A percentile compares a stretch with the other conserved stretches of the same genome.
phyloP scores from a whole-genome alignment of 2,329 filamentous ascomycete species.

The Colletotrichum sp. region DNA sequence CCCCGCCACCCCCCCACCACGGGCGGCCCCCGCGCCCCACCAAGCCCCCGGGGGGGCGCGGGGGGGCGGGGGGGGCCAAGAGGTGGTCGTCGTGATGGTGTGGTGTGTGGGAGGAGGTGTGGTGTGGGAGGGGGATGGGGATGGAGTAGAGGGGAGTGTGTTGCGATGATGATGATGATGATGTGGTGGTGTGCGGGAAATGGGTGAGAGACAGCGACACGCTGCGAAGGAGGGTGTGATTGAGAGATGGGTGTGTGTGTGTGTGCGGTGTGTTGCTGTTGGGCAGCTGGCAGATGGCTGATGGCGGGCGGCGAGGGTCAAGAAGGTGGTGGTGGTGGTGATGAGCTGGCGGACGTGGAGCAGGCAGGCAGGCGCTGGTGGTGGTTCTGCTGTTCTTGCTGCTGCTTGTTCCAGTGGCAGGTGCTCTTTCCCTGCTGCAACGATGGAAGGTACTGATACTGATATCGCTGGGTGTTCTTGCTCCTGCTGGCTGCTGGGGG shows the following conservation, averaged over 20 bases:
- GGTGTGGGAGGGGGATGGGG: background rate
- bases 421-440: background rate
- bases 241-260: background rate
- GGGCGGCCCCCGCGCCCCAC: too few relatives aligned
- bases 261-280: background rate
- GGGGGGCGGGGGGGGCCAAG: too few relatives aligned
- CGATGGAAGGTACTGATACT: background rate
- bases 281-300: background rate
- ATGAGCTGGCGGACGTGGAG: conserved; percentile 11
- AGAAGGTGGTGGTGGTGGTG: background rate
- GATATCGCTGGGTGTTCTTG: background rate
- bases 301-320: background rate
- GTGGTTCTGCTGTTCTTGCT: background rate
- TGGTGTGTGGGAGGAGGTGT: background rate
- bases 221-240: conserved; percentile 10
- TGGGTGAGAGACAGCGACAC: background rate
- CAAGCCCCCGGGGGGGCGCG: too few relatives aligned
- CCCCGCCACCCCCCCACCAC: too few relatives aligned
- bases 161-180: background rate
- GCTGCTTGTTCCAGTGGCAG: background rate
- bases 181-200: background rate
- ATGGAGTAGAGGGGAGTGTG: background rate
- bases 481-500: background rate
- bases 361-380: background rate
- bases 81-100: background rate